phyloP scores from a whole-genome alignment of 768 basidiomycete genomes.

The Collybia mongolica region DNA sequence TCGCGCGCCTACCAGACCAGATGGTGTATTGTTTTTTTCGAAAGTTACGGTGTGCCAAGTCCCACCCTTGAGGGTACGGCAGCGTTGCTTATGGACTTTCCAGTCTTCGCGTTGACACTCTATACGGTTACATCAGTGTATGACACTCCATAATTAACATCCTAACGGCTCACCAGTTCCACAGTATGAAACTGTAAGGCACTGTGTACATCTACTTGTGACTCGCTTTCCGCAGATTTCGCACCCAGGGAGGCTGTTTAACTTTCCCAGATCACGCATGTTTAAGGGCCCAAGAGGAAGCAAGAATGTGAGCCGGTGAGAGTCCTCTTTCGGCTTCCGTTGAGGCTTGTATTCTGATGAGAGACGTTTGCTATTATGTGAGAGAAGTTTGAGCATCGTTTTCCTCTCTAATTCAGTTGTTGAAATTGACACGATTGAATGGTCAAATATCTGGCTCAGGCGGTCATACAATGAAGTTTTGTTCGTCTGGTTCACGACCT shows the following conservation, averaged over 20 bases:
- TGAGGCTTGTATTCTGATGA: conserved; percentile 21
- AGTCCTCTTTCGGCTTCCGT: conserved; percentile 17
- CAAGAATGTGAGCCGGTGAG: conserved; percentile 27
- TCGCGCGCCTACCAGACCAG: neutral
- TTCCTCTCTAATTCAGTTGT: conserved; percentile 30
- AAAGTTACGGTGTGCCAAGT: conserved; percentile 32
- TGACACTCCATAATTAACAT: neutral
- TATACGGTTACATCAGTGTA: conserved; percentile 7
- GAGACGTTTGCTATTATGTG: conserved; percentile 28
- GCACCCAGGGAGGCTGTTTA: conserved; percentile 33
- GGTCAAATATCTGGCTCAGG: conserved; percentile 9
- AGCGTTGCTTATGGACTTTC: conserved; percentile 33
- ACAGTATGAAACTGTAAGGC: conserved; percentile 34
- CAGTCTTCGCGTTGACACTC: conserved; percentile 43
- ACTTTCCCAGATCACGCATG: conserved; percentile 34
- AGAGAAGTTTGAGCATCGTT: conserved; percentile 28
- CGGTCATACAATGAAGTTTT: conserved; percentile 14
- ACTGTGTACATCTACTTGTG: conserved; percentile 30
- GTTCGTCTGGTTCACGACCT: conserved; percentile 16
- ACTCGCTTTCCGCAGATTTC: conserved; percentile 35
- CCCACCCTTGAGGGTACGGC: conserved; percentile 35
- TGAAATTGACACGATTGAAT: conserved; percentile 6
- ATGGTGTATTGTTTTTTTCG: conserved; percentile 1
- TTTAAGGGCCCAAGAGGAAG: conserved; percentile 34
- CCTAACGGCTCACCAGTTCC: conserved; percentile 23